phyloP scores from a whole-genome alignment of 495 filamentous ascomycete species.

The Glonium stellatum region DNA sequence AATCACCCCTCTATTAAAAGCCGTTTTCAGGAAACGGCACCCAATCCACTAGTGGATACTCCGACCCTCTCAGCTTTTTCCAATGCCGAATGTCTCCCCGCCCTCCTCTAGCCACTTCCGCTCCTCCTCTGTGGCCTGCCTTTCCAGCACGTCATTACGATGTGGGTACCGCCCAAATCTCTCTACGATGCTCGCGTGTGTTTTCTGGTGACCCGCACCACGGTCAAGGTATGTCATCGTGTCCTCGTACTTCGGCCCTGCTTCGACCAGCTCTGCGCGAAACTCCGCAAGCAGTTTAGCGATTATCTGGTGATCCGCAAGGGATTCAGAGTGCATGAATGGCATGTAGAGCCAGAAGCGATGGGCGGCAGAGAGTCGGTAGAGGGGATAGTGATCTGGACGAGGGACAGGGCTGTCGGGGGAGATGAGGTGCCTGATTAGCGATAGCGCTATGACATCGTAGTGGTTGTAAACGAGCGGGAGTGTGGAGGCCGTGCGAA shows the following conservation, averaged over 20 bases:
- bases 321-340: slow-evolving; percentile 41
- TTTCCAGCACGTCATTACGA: slow-evolving; percentile 34
- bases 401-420: slow-evolving; percentile 9
- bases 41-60: background rate
- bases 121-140: slow-evolving; percentile 35
- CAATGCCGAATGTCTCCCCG: slow-evolving; percentile 37
- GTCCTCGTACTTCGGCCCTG: slow-evolving; percentile 14
- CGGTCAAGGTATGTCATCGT: slow-evolving; percentile 2
- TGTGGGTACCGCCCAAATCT: slow-evolving; percentile 40
- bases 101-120: slow-evolving; percentile 29
- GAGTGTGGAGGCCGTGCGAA: slow-evolving; percentile 33
- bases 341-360: slow-evolving; percentile 42
- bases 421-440: slow-evolving; percentile 6
- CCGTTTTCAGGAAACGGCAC: no score
- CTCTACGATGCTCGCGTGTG: slow-evolving; percentile 33
- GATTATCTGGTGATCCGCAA: slow-evolving; percentile 29
- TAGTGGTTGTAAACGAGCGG: slow-evolving; percentile 41
- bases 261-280: slow-evolving; percentile 18
- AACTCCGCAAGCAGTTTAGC: slow-evolving; percentile 20
- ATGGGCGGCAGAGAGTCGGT: slow-evolving; percentile 13
- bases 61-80: background rate
- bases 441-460: slow-evolving; percentile 37
- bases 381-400: slow-evolving; percentile 19
- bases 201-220: slow-evolving; percentile 16
- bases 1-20: no score